Percentiles rank a stretch among this genome's conserved stretches.
These are phyloP conservation scores for Trichophyton rubrum DNA, from an alignment of 2,329 filamentous ascomycete species.

Conservation along the genomic window DNA sequence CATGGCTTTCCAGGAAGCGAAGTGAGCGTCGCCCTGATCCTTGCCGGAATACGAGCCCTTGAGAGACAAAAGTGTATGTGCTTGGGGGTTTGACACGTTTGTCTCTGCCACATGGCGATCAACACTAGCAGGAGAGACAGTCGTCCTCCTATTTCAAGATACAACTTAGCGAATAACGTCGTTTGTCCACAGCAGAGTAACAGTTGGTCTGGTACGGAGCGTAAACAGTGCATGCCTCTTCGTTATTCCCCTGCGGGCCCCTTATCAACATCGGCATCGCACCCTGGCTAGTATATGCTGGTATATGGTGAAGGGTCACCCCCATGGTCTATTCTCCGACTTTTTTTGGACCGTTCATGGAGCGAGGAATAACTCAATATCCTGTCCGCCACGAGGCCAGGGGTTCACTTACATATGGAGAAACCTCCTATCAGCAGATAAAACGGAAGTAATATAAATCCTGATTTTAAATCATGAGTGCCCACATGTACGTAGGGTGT, in stretches of 20 bases:
- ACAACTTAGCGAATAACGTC: background rate
- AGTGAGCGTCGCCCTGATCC: constrained; percentile 1
- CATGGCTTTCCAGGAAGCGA: constrained; percentile 4
- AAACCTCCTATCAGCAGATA: background rate
- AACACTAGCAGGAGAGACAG: background rate
- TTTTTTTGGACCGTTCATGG: constrained; percentile 3
- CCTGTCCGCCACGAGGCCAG: constrained; percentile 2
- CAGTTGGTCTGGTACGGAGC: background rate
- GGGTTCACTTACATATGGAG: background rate
- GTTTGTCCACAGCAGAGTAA: background rate
- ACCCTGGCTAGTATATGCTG: background rate
- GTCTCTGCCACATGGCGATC: constrained; percentile 4
- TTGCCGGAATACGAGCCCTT: background rate
- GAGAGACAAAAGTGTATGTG: background rate
- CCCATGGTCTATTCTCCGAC: background rate
- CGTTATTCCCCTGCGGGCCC: background rate
- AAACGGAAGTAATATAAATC: background rate
- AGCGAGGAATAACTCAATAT: background rate
- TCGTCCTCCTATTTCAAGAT: background rate
- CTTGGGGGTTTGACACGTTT: background rate
- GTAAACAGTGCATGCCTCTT: background rate
- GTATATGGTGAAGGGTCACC: background rate
- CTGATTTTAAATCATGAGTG: background rate
- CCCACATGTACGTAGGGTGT: background rate
- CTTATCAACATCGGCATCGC: background rate